These are phyloP conservation scores for Pythium chondricola DNA, from an alignment of 352 stramenopile species.

Conservation along the genomic window DNA sequence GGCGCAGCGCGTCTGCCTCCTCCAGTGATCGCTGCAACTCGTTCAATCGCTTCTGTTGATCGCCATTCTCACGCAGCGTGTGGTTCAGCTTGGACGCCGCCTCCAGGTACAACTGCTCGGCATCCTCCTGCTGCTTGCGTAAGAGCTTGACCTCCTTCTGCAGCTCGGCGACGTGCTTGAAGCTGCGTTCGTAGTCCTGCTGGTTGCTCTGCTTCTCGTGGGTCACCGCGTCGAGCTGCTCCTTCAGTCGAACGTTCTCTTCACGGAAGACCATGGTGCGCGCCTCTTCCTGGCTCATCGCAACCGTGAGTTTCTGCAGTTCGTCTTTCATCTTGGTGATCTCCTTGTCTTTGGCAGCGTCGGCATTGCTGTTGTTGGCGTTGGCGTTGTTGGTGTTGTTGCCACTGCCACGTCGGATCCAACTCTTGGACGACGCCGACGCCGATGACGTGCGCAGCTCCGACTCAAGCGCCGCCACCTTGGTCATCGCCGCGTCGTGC, in stretches of 20 bases:
- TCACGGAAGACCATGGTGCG: conserved; percentile 43
- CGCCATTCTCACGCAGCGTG: conserved; percentile 30
- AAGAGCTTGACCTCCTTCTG: conserved; percentile 31
- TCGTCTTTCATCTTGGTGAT: conserved; percentile 29
- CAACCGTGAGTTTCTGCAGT: conserved; percentile 20
- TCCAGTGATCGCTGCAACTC: conserved; percentile 8
- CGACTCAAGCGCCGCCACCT: conserved; percentile 48
- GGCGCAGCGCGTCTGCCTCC: conserved; percentile 5
- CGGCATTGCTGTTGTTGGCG: neutral
- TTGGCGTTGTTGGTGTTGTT: conserved; percentile 5
- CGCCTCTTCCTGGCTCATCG: conserved; percentile 37
- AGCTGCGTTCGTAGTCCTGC: conserved; percentile 10
- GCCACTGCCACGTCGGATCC: conserved; percentile 14
- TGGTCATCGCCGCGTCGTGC: conserved; percentile 34
- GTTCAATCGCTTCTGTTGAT: conserved; percentile 17
- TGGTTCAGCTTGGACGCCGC: conserved; percentile 55
- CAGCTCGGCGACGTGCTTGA: conserved; percentile 33
- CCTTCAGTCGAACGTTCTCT: conserved; percentile 43
- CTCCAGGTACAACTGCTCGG: conserved; percentile 49
- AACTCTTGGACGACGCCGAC: conserved; percentile 4
- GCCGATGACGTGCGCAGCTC: conserved; percentile 24
- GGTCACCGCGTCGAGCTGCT: conserved; percentile 35
- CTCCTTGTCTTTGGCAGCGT: conserved; percentile 22
- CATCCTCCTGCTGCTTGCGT: conserved; percentile 52
- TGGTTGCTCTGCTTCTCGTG: conserved; percentile 52